Conservation (phyloP, 1,284 basidiomycete genomes). For the Lignosus rhinocerotis region DNA sequence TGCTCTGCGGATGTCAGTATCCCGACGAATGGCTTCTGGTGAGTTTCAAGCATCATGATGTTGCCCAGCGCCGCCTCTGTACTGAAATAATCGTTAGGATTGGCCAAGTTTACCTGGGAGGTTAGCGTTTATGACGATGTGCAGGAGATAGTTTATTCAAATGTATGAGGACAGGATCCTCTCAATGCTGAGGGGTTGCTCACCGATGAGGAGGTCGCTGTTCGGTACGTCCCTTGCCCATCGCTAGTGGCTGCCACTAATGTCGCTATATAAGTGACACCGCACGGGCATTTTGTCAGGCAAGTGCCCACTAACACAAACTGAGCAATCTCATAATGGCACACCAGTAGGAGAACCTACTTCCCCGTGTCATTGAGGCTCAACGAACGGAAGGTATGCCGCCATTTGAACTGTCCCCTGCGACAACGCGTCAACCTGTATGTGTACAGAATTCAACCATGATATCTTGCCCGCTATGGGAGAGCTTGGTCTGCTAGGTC, state of each 20-base stretch:
- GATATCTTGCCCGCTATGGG: constrained; percentile 89
- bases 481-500: constrained; percentile 86
- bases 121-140: constrained; percentile 34
- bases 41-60: background rate
- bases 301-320: constrained; percentile 27
- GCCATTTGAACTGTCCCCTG: background rate
- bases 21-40: constrained; percentile 18
- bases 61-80: background rate
- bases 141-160: background rate
- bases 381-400: constrained; percentile 84
- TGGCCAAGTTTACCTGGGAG: constrained; percentile 71
- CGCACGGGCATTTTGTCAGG: constrained; percentile 84
- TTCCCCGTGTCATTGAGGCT: constrained; percentile 83
- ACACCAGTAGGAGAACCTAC: constrained; percentile 66
- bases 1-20: background rate
- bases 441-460: constrained; percentile 70
- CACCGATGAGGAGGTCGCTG: constrained; percentile 89
- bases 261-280: constrained; percentile 60
- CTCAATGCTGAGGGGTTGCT: constrained; percentile 75
- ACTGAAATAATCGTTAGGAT: constrained; percentile 34
- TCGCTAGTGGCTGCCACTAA: constrained; percentile 4
- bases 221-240: constrained; percentile 59
- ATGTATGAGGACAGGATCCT: constrained; percentile 60
- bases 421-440: background rate
- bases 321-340: background rate